Conservation (phyloP, 1,139 yeast genomes). For the Wickerhamomyces sp. region DNA sequence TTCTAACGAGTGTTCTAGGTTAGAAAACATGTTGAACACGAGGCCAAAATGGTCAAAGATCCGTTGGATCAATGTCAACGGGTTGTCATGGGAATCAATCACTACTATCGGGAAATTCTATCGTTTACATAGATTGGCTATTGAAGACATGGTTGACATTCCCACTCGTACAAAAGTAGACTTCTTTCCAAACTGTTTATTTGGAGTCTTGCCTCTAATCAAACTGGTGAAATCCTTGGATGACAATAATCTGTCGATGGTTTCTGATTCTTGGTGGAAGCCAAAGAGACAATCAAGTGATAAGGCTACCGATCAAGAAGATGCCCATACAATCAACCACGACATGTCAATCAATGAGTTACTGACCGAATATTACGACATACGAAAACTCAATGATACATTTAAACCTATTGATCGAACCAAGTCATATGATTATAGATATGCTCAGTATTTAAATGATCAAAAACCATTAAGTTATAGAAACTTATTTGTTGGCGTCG, state of each 20-base stretch:
- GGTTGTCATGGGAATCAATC: slow-evolving; percentile 51
- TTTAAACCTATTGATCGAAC: slow-evolving; percentile 20
- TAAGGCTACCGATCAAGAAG: slow-evolving; percentile 1
- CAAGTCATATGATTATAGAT: slow-evolving; percentile 27
- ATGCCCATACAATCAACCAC: background rate
- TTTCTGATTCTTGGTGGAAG: background rate
- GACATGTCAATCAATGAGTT: slow-evolving; percentile 18
- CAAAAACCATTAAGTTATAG: slow-evolving; percentile 40
- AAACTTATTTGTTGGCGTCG: slow-evolving; percentile 46
- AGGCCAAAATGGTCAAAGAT: slow-evolving; percentile 45
- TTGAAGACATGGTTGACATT: slow-evolving; percentile 55
- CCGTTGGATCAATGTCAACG: slow-evolving; percentile 52
- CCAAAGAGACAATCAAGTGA: background rate
- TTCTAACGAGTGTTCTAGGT: slow-evolving; percentile 10
- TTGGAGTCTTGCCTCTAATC: slow-evolving; percentile 47
- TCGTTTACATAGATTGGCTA: slow-evolving; percentile 42
- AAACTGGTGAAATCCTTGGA: slow-evolving; percentile 32
- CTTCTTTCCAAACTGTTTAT: slow-evolving; percentile 42
- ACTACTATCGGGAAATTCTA: slow-evolving; percentile 36
- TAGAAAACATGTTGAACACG: slow-evolving; percentile 21
- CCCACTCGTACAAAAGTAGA: slow-evolving; percentile 55
- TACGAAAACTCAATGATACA: slow-evolving; percentile 28
- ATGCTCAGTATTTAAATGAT: slow-evolving; percentile 34
- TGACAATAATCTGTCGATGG: slow-evolving; percentile 4
- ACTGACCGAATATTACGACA: slow-evolving; percentile 21